phyloP scores from a whole-genome alignment of 2,329 filamentous ascomycete genomes.

The Rutstroemia sydowiana region DNA sequence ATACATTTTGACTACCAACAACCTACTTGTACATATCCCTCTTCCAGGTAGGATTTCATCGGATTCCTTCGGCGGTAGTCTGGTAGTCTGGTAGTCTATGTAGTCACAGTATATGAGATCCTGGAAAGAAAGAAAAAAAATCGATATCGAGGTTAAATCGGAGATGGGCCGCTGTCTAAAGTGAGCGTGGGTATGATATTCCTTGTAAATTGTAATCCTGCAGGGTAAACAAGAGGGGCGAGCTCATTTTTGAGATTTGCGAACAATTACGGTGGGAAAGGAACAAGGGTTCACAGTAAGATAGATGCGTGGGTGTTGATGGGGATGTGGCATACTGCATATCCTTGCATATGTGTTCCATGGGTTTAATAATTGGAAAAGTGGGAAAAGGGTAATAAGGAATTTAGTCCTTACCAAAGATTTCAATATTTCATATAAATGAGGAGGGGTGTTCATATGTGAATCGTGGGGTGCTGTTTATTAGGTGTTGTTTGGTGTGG shows the following conservation, averaged over 20 bases:
- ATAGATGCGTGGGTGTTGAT: no score
- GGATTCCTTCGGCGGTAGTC: no score
- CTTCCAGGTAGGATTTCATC: no score
- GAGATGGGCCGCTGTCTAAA: slow-evolving; percentile 1
- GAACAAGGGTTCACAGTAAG: background rate
- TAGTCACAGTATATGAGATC: background rate
- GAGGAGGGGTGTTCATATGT: slow-evolving; percentile 4
- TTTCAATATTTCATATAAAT: no score
- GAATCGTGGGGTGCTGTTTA: background rate
- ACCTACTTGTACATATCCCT: no score
- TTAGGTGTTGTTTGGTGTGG: no score
- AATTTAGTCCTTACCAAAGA: no score
- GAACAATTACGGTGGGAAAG: slow-evolving; percentile 7
- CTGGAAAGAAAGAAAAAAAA: no score
- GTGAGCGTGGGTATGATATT: background rate
- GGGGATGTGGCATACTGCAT: slow-evolving; percentile 1
- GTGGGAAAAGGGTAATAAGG: no score
- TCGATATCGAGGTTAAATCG: slow-evolving; percentile 1
- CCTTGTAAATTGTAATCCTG: background rate
- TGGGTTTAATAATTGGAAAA: no score
- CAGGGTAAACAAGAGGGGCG: slow-evolving; percentile 7
- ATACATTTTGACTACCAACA: no score
- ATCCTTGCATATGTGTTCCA: slow-evolving; percentile 4
- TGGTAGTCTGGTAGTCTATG: background rate
- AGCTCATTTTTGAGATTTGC: slow-evolving; percentile 10